Evolutionary conservation across 2,329 filamentous ascomycete genomes (phyloP).

Genomic region (Penicillium sp.): DNA sequence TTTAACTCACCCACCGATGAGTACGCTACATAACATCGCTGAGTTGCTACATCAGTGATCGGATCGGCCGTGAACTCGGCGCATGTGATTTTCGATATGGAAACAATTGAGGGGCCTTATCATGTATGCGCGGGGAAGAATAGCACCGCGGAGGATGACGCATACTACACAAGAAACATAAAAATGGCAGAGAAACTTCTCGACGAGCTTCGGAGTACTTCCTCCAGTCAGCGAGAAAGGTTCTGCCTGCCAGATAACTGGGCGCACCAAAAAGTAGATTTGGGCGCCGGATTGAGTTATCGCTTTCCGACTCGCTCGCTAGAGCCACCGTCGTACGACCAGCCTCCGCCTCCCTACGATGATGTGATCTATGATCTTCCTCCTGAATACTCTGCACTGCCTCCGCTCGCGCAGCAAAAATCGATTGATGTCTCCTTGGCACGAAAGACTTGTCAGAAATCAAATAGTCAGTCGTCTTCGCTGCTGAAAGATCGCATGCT

Average conservation of each 20-base stretch:
- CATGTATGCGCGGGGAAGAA: slow-evolving; percentile 1
- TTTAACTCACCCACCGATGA: slow-evolving; percentile 14
- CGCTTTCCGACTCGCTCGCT: background rate
- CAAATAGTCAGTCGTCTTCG: slow-evolving; percentile 5
- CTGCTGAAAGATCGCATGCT: slow-evolving; percentile 7
- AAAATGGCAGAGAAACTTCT: slow-evolving; percentile 7
- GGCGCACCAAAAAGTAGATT: background rate
- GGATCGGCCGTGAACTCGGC: background rate
- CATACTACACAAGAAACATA: background rate
- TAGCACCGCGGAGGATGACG: background rate
- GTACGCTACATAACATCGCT: slow-evolving; percentile 10
- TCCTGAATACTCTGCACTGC: slow-evolving; percentile 32
- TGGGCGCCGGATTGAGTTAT: slow-evolving; percentile 11
- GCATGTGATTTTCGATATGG: slow-evolving; percentile 19
- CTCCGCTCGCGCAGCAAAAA: slow-evolving; percentile 28
- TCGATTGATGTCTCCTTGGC: slow-evolving; percentile 6
- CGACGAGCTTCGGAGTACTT: slow-evolving; percentile 12
- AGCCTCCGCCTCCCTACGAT: slow-evolving; percentile 33
- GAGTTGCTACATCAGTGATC: slow-evolving; percentile 15
- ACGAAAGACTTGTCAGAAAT: slow-evolving; percentile 4
- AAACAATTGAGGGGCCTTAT: slow-evolving; percentile 7
- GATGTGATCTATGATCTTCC: slow-evolving; percentile 35
- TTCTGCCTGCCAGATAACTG: background rate
- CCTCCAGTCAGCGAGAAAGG: background rate
- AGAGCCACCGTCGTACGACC: slow-evolving; percentile 21